phyloP scores from a whole-genome alignment of 768 basidiomycete genomes.

The Suillus plorans region DNA sequence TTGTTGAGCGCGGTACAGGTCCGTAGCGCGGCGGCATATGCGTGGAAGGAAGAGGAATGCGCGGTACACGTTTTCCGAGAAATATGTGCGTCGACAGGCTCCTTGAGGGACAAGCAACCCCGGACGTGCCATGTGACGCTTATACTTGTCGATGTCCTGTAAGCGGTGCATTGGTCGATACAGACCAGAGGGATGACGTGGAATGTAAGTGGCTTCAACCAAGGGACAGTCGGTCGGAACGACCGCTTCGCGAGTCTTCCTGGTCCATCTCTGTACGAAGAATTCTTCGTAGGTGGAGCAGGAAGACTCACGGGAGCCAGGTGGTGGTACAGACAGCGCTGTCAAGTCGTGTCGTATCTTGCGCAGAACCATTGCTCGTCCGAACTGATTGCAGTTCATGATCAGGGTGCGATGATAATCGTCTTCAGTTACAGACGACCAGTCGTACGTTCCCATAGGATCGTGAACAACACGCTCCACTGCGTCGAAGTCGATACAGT shows the following conservation, averaged over 20 bases:
- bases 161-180: constrained; percentile 35
- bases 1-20: constrained; percentile 57
- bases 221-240: constrained; percentile 61
- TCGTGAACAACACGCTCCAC: constrained; percentile 51
- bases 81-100: constrained; percentile 53
- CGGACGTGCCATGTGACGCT: constrained; percentile 23
- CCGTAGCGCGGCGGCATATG: constrained; percentile 65
- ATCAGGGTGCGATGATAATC: constrained; percentile 53
- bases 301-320: constrained; percentile 48
- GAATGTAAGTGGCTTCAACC: constrained; percentile 50
- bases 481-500: constrained; percentile 55
- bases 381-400: constrained; percentile 53
- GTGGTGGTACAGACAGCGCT: constrained; percentile 55
- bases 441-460: constrained; percentile 53
- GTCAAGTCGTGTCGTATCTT: constrained; percentile 65
- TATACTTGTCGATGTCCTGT: constrained; percentile 27
- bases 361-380: constrained; percentile 55
- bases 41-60: constrained; percentile 63
- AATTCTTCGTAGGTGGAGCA: constrained; percentile 59
- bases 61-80: constrained; percentile 49
- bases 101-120: constrained; percentile 39
- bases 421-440: constrained; percentile 50
- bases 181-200: constrained; percentile 40
- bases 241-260: constrained; percentile 40
- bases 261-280: constrained; percentile 54